Evolutionary conservation across 805 yeast species (phyloP).

Genomic region (Candida coquimbonensis): DNA sequence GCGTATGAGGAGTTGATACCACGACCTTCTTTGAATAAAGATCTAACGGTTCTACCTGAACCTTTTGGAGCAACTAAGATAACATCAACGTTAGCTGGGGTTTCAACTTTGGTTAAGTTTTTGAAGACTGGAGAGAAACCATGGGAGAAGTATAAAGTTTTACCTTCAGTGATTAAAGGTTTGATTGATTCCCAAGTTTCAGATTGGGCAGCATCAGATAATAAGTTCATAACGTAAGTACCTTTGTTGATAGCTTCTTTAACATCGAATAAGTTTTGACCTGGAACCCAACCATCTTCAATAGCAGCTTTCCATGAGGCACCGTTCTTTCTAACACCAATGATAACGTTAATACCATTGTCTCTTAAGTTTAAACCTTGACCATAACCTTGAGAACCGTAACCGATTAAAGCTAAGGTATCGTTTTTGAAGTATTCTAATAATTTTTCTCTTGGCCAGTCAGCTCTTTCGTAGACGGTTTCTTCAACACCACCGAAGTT

Average conservation of each 20-base stretch:
- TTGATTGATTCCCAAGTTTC: conserved; percentile 89
- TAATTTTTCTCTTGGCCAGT: conserved; percentile 98
- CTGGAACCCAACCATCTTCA: conserved; percentile 99
- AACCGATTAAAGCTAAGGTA: conserved; percentile 95
- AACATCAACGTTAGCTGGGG: conserved; percentile 92
- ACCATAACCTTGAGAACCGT: conserved; percentile 99
- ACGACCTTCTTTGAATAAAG: conserved; percentile 99
- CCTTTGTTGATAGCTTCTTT: conserved; percentile 89
- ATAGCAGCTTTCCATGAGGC: conserved; percentile 99
- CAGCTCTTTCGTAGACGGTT: conserved; percentile 95
- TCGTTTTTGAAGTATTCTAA: conserved; percentile 96
- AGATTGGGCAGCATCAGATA: conserved; percentile 99
- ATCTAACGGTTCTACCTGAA: conserved; percentile 99
- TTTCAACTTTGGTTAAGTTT: conserved; percentile 91
- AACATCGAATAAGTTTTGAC: conserved; percentile 94
- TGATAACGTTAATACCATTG: conserved; percentile 94
- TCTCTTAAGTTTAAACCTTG: conserved; percentile 99
- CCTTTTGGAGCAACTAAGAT: conserved; percentile 99
- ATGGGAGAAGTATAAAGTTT: conserved; percentile 98
- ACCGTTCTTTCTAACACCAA: conserved; percentile 98
- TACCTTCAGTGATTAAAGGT: conserved; percentile 92
- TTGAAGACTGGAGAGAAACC: conserved; percentile 99
- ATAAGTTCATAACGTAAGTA: conserved; percentile 93
- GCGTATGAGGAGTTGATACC: conserved; percentile 99
- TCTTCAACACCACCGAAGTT: conserved; percentile 95